Evolutionary conservation across 306 rosid species (phyloP).

Genomic region (Malus domestica): DNA sequence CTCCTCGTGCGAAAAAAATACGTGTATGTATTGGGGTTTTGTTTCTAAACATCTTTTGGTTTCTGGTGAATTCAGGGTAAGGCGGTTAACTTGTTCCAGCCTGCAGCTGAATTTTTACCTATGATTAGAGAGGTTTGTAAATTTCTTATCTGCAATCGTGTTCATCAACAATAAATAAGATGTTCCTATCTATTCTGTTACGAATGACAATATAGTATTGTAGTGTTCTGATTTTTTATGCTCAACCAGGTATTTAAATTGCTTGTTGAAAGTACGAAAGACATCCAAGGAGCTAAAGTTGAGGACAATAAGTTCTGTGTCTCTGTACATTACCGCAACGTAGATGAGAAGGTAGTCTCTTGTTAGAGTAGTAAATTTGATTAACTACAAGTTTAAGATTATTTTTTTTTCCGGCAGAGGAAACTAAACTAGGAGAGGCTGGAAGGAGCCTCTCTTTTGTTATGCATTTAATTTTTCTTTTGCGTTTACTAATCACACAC

Average conservation of each 20-base stretch:
- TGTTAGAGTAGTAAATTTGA: neutral
- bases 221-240: conserved; percentile 14
- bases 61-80: conserved; percentile 46
- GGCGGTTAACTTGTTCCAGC: conserved; percentile 84
- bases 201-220: neutral
- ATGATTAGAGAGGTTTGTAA: conserved; percentile 59
- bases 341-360: conserved; percentile 64
- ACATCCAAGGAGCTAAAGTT: conserved; percentile 66
- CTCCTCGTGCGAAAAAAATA: neutral
- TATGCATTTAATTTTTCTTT: neutral
- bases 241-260: conserved; percentile 52
- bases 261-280: conserved; percentile 57
- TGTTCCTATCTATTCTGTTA: conserved; percentile 4
- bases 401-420: neutral
- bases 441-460: neutral
- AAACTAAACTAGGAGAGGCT: neutral
- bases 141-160: neutral
- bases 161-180: neutral
- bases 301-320: conserved; percentile 87
- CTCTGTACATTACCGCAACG: conserved; percentile 95
- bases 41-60: neutral
- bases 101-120: conserved; percentile 80
- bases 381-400: neutral
- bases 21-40: neutral
- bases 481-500: neutral